A percentile compares a stretch with the other conserved stretches of the same genome.
These are phyloP conservation scores for Stephania cephalantha DNA, from an alignment of 164 flowering plant genomes.

Conservation along the genomic window DNA sequence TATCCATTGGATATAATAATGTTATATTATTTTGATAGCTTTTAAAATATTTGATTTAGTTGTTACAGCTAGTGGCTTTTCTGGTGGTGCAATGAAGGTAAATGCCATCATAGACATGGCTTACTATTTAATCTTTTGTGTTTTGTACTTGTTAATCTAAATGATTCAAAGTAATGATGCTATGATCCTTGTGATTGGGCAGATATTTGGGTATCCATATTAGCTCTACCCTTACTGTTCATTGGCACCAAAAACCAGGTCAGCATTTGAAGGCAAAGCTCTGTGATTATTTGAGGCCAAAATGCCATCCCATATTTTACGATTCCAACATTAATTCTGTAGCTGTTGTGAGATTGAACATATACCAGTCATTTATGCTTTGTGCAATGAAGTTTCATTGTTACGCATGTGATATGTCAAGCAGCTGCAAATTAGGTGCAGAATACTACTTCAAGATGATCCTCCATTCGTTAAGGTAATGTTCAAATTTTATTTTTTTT, in stretches of 20 bases:
- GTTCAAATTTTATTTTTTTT: too few species aligned
- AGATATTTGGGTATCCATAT: slow-evolving; percentile 69
- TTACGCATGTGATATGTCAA: slow-evolving; percentile 41
- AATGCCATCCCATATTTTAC: slow-evolving; percentile 81
- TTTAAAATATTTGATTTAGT: background rate
- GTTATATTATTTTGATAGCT: background rate
- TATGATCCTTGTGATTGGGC: slow-evolving; percentile 11
- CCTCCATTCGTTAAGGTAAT: slow-evolving; percentile 54
- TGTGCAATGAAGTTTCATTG: slow-evolving; percentile 95
- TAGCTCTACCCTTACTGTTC: slow-evolving; percentile 61
- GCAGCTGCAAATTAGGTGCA: slow-evolving; percentile 23
- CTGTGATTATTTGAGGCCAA: slow-evolving; percentile 55
- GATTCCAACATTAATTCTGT: slow-evolving; percentile 81
- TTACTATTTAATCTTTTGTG: background rate
- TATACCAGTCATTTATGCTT: slow-evolving; percentile 72
- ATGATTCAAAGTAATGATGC: background rate
- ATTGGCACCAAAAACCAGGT: slow-evolving; percentile 46
- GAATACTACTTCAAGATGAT: slow-evolving; percentile 29
- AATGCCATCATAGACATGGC: background rate
- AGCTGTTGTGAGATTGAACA: slow-evolving; percentile 62
- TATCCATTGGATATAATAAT: background rate
- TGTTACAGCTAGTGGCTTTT: background rate
- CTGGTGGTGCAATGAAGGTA: background rate
- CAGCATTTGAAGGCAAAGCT: slow-evolving; percentile 43
- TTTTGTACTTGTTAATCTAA: background rate